phyloP scores from a whole-genome alignment of 1,284 basidiomycete genomes.

The Ustilago curta region DNA sequence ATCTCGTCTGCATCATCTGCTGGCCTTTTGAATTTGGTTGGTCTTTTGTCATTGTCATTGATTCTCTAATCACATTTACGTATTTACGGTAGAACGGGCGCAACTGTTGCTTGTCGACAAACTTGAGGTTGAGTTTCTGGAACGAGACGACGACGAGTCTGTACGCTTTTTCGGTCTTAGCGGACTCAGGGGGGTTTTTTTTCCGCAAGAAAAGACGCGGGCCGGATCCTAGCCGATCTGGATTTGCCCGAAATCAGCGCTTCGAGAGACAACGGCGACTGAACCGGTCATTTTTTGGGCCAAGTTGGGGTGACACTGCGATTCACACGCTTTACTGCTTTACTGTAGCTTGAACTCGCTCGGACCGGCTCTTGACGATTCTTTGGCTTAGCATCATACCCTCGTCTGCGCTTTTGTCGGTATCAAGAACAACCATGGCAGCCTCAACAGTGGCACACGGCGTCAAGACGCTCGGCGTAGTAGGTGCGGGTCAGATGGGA shows the following conservation, averaged over 20 bases:
- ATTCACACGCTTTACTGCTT: too few species aligned
- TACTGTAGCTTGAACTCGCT: too few species aligned
- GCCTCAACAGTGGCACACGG: constrained; percentile 50
- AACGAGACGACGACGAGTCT: too few species aligned
- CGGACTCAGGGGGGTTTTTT: constrained; percentile 17
- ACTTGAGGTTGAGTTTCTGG: too few species aligned
- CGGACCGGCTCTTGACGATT: too few species aligned
- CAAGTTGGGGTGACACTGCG: not conserved
- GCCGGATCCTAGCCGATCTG: too few species aligned
- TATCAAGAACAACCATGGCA: constrained; percentile 10
- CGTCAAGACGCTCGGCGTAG: constrained; percentile 58
- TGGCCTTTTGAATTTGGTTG: constrained; percentile 20
- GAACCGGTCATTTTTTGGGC: not conserved
- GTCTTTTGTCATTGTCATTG: constrained; percentile 16
- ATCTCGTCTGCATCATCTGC: constrained; percentile 6
- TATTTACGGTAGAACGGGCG: too few species aligned
- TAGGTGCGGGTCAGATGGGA: constrained; percentile 68
- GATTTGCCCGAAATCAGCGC: too few species aligned
- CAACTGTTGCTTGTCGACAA: not conserved
- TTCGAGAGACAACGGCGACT: too few species aligned
- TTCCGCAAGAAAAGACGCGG: not conserved
- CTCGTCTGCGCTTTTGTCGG: not conserved
- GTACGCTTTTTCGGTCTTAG: constrained; percentile 37
- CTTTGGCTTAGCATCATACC: not conserved
- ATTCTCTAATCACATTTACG: constrained; percentile 33